These are phyloP conservation scores for Conoideocrella luteorostrata DNA, from an alignment of 2,329 filamentous ascomycete genomes.

Conservation along the genomic window DNA sequence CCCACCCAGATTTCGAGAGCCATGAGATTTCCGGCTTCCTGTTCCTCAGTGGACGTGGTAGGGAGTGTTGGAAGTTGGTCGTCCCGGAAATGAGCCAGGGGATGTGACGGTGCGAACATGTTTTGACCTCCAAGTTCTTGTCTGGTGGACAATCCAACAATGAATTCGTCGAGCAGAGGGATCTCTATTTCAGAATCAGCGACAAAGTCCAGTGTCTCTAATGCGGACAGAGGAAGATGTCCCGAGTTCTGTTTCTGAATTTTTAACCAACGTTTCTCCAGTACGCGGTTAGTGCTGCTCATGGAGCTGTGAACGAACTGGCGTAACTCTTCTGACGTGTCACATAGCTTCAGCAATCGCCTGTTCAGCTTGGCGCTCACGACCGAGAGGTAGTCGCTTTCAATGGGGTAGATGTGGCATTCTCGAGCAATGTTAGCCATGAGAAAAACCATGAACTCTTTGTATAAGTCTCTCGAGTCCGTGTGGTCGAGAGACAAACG, in stretches of 20 bases:
- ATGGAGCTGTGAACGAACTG: background rate
- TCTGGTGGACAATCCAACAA: background rate
- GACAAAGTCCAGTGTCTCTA: slow-evolving; percentile 3
- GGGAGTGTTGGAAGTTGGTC: slow-evolving; percentile 5
- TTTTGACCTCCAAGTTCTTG: background rate
- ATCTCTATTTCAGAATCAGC: slow-evolving; percentile 8
- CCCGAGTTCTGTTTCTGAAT: slow-evolving; percentile 46
- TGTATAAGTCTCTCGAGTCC: background rate
- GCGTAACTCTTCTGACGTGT: background rate
- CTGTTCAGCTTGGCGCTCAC: slow-evolving; percentile 37
- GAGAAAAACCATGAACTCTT: slow-evolving; percentile 8
- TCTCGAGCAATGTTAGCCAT: slow-evolving; percentile 1
- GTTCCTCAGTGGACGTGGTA: background rate
- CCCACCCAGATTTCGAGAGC: slow-evolving; percentile 44
- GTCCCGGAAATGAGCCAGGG: background rate
- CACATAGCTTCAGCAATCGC: slow-evolving; percentile 32
- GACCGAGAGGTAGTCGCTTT: slow-evolving; percentile 22
- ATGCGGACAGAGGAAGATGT: slow-evolving; percentile 18
- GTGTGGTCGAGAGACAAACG: slow-evolving; percentile 6
- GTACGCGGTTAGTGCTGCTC: slow-evolving; percentile 1
- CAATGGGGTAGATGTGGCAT: background rate
- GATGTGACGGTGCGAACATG: background rate
- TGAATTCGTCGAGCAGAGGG: slow-evolving; percentile 8
- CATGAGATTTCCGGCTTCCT: slow-evolving; percentile 3
- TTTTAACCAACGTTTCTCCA: slow-evolving; percentile 22